phyloP scores from a whole-genome alignment of 2,329 filamentous ascomycete species.

The Pleurostoma richardsiae region DNA sequence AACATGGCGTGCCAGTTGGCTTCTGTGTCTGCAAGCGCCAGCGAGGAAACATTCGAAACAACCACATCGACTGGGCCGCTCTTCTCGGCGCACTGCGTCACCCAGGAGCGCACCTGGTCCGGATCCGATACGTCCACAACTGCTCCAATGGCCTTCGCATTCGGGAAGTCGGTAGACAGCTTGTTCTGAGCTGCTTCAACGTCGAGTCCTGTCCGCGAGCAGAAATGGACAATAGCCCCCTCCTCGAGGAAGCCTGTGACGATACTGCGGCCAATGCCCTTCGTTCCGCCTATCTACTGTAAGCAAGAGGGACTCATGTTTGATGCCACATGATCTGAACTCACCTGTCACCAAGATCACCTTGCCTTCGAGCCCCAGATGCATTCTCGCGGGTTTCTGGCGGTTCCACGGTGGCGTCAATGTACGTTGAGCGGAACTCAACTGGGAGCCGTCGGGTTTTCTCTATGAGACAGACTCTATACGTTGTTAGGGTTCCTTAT shows the following conservation, averaged over 20 bases:
- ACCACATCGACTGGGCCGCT: conserved; percentile 11
- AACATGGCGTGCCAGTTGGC: conserved; percentile 19
- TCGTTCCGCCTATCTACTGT: conserved; percentile 7
- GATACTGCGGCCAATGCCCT: conserved; percentile 11
- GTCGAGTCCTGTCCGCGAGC: conserved; percentile 10
- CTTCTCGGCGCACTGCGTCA: conserved; percentile 2
- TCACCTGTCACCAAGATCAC: conserved; percentile 26
- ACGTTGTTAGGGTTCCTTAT: neutral
- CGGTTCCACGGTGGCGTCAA: neutral
- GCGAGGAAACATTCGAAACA: conserved; percentile 16
- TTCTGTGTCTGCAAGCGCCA: conserved; percentile 18
- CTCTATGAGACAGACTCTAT: neutral
- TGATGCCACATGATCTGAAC: neutral
- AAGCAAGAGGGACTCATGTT: neutral
- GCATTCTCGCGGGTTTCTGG: conserved; percentile 14
- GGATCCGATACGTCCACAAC: conserved; percentile 8
- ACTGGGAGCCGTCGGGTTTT: neutral
- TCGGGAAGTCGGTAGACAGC: conserved; percentile 1
- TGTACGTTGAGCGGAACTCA: neutral
- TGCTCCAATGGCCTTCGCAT: conserved; percentile 6
- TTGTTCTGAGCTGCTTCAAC: conserved; percentile 4
- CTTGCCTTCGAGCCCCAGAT: conserved; percentile 25
- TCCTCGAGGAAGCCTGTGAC: conserved; percentile 12
- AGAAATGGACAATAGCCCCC: conserved; percentile 14
- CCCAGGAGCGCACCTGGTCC: conserved; percentile 9